Conservation (phyloP, 306 rosid species). For the Rosa multiflora region DNA sequence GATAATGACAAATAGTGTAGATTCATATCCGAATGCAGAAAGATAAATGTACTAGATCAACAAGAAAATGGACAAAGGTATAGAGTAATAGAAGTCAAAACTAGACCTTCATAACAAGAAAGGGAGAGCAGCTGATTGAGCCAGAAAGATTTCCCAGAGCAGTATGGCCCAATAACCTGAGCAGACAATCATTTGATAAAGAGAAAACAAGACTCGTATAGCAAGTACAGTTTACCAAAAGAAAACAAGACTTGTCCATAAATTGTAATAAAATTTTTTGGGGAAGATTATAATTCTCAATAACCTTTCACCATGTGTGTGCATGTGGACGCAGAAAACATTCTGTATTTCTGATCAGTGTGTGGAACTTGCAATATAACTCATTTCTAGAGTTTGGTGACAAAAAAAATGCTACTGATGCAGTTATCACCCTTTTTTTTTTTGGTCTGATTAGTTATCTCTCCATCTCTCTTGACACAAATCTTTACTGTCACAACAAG, state of each 20-base stretch:
- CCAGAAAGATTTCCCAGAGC: conserved; percentile 94
- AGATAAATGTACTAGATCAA: conserved; percentile 1
- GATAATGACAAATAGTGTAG: too few species aligned
- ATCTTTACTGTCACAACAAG: background rate
- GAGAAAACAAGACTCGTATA: conserved; percentile 2
- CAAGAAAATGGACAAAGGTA: conserved; percentile 11
- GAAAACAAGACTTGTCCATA: background rate
- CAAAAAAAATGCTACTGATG: background rate
- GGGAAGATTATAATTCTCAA: background rate
- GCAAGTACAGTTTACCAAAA: background rate
- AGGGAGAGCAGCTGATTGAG: conserved; percentile 97
- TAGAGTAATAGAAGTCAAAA: conserved; percentile 23
- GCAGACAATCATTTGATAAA: conserved; percentile 8
- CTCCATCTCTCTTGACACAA: background rate
- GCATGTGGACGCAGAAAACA: background rate
- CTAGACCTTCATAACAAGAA: conserved; percentile 86
- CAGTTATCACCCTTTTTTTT: background rate
- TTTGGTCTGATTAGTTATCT: background rate
- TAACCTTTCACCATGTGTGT: background rate
- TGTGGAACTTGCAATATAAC: background rate
- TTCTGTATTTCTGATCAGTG: background rate
- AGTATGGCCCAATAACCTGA: conserved; percentile 97
- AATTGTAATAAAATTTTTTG: background rate
- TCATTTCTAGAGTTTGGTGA: background rate
- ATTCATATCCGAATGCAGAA: conserved; percentile 15